Conservation (phyloP, 2,329 filamentous ascomycete species). For the Pyrenophora teres region DNA sequence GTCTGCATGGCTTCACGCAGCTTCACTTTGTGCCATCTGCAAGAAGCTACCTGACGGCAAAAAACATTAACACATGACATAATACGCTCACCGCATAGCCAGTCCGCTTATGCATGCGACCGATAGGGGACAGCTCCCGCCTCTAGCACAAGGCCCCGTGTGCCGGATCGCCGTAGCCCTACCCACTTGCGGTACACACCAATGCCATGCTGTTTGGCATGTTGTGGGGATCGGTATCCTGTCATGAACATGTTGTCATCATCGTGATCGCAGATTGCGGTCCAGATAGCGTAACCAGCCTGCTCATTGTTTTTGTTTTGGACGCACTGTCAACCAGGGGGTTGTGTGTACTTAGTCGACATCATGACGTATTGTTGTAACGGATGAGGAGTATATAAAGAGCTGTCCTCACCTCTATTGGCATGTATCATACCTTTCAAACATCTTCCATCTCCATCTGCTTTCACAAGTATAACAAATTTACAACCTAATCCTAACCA, state of each 20-base stretch:
- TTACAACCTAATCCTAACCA: neutral
- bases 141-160: constrained; percentile 11
- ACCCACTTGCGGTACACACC: constrained; percentile 10
- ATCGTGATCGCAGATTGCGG: constrained; percentile 6
- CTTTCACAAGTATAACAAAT: neutral
- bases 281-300: neutral
- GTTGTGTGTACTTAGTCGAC: neutral
- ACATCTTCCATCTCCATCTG: neutral
- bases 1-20: neutral
- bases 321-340: neutral
- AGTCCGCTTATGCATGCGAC: neutral
- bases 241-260: constrained; percentile 30
- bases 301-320: neutral
- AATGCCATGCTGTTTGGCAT: constrained; percentile 9
- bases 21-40: too few relatives aligned
- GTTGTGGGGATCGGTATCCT: neutral
- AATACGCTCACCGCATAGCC: constrained; percentile 1
- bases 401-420: neutral
- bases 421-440: neutral
- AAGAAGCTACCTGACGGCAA: neutral
- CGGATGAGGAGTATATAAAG: constrained; percentile 2
- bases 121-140: constrained; percentile 18
- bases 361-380: constrained; percentile 4
- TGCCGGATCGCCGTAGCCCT: constrained; percentile 19
- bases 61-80: neutral